Base-by-base conservation (phyloP, 768 basidiomycete genomes). In the Mycena amicta region DNA sequence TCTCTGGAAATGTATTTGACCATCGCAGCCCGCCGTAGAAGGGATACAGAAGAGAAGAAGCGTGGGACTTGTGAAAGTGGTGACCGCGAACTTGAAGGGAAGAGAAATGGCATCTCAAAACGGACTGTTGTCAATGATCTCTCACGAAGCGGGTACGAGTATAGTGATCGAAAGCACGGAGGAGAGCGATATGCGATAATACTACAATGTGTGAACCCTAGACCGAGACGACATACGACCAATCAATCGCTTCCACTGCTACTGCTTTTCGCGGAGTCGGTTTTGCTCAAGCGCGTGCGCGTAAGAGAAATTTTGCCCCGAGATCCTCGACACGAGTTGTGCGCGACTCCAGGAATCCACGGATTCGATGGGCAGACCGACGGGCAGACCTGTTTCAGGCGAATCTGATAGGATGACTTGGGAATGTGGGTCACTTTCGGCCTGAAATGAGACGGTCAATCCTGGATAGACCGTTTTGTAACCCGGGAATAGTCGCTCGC, bases 1-100 rank as follows among this genome's bases (percentile, higher is more conserved):
- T 77, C 76, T 55, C 72, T 53, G 13, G 75, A 63, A 47, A 80
- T 78, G 68, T 77, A 79, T 61, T 72, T 73, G 64, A 73, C 53
- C 18, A 65, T 60, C 8, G 5, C 13, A 22, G 47, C 33, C 18
- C 33, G 33, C 18, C 71, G 71, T 72, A 52, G 64, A 50, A n/a
- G n/a, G n/a, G n/a, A n/a, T n/a, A n/a, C n/a, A n/a, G 25, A 30
- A 50, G 41, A 33, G 57, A 22, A 25, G 39, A 50, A 22, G 28
- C 22, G 40, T 43, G 30, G 26, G 27, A 41, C 25, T 25, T 18
- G 16, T 5, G 22, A 2, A 30, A 51, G 40, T 25, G 22, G 28
- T 29, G 51, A 57, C 47, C 47, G 47, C 47, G 33, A 37, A n/a
- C n/a, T n/a, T n/a, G n/a, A n/a, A n/a, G n/a, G n/a, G n/a, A n/a